Evolutionary conservation across 495 filamentous ascomycete species (phyloP), one percentile per base, ranked within the genome.

Genomic region (Penicillium roqueforti): DNA sequence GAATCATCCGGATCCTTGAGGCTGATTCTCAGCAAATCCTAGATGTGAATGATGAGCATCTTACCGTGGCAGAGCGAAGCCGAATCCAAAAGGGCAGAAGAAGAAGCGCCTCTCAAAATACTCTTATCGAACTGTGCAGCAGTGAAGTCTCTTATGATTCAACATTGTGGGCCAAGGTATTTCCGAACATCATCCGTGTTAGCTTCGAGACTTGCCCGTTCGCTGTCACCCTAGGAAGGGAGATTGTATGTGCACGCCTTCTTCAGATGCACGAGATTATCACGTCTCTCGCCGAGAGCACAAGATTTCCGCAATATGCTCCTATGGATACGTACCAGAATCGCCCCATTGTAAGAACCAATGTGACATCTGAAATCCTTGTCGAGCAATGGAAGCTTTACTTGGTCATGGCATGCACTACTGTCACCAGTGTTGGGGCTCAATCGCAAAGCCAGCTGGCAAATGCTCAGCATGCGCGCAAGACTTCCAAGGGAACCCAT

Each of bases 361-460:
- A 86, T 4, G 86, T 89, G 23, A 85, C 91, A 8, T 87, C 91
- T 3, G 91, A 95, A 47, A 84, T 95, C 36, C 74, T 98, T 51
- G 82, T 97, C 53, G 93, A 97, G 65, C 93, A 99, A 68, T 99
- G 92, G 92, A 97, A 96, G 69, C 75, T 97, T n/a, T 97, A 97
- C 65, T 79, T 99, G 38, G 88, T 95, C 40, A 95, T 97, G 71
- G 95, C 95, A 6, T 99, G 95, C 67, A 95, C 91, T 8, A 99
- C 95, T 0, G 77, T 99, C 25, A 92, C 87, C 26, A 92, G 91
- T 53, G 83, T 89, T 16, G 92, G 91, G 16, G 83, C 78, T 16
- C 77, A 81, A 28, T 83, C 81, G 38, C 83, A 80, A 59, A 82
- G 62, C 59, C 81, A 71, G 59, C 64, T 76, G 29, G 80, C 71